phyloP scores from a whole-genome alignment of 305 asterid species.

The Fraxinus baroniana region DNA sequence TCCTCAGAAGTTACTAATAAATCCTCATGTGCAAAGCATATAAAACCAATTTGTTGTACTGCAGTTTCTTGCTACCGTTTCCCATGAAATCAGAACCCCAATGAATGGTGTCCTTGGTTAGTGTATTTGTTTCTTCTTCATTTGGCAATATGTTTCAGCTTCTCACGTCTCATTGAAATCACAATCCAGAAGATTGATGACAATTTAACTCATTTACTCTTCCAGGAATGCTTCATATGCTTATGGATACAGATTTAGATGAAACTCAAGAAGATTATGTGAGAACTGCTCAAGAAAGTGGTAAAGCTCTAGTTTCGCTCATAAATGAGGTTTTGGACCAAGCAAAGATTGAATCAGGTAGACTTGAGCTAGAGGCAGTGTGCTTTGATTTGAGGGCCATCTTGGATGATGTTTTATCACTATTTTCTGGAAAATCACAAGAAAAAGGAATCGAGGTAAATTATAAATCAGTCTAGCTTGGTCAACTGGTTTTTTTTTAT shows the following conservation, averaged over 20 bases:
- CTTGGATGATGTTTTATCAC: slow-evolving; percentile 83
- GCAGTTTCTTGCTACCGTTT: slow-evolving; percentile 95
- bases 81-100: slow-evolving; percentile 96
- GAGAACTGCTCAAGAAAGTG: slow-evolving; percentile 97
- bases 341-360: slow-evolving; percentile 96
- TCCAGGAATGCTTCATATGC: slow-evolving; percentile 96
- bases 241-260: slow-evolving; percentile 84
- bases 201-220: slow-evolving; percentile 3
- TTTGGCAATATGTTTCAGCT: neutral
- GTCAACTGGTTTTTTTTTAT: slow-evolving; percentile 9
- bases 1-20: neutral
- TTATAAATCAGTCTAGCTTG: slow-evolving; percentile 10
- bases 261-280: slow-evolving; percentile 96
- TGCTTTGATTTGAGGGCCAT: slow-evolving; percentile 75
- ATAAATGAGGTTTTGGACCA: slow-evolving; percentile 92
- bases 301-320: slow-evolving; percentile 92
- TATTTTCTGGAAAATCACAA: slow-evolving; percentile 86
- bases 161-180: slow-evolving; percentile 1
- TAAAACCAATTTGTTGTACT: slow-evolving; percentile 22
- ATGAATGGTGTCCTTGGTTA: slow-evolving; percentile 94
- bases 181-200: slow-evolving; percentile 11
- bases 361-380: slow-evolving; percentile 95
- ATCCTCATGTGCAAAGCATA: neutral
- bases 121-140: slow-evolving; percentile 29
- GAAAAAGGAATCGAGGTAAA: slow-evolving; percentile 90